Conservation (phyloP, 73 alveolate species). For the Stentor coeruleus region DNA sequence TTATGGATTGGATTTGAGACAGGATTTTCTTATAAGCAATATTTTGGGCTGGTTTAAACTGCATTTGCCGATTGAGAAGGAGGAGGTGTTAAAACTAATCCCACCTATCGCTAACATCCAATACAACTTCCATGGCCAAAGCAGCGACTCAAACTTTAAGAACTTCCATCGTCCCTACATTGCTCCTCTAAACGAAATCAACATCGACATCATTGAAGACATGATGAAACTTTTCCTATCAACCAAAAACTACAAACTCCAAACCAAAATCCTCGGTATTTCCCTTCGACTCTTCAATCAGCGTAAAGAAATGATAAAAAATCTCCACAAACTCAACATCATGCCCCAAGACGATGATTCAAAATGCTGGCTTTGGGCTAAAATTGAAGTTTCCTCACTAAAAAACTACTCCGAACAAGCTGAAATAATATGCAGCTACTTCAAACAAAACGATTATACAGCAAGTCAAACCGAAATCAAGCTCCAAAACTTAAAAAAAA, state of each 20-base stretch:
- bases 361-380: neutral
- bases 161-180: neutral
- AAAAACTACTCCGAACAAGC: neutral
- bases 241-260: constrained; percentile 15
- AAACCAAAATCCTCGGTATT: neutral
- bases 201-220: neutral
- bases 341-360: neutral
- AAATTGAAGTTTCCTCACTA: neutral
- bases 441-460: neutral
- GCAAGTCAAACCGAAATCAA: neutral
- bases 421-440: neutral
- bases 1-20: neutral
- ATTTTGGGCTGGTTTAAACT: neutral
- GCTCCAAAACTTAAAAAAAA: neutral
- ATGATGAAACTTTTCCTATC: neutral
- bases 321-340: neutral
- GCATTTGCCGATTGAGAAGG: too few relatives aligned
- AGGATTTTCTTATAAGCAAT: constrained; percentile 21
- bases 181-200: neutral
- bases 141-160: neutral
- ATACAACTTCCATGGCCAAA: too few relatives aligned
- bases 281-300: neutral
- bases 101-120: neutral
- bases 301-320: neutral
- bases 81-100: neutral